Base-by-base conservation (phyloP, 2,329 filamentous ascomycete species). In the Parastagonospora nodorum region DNA sequence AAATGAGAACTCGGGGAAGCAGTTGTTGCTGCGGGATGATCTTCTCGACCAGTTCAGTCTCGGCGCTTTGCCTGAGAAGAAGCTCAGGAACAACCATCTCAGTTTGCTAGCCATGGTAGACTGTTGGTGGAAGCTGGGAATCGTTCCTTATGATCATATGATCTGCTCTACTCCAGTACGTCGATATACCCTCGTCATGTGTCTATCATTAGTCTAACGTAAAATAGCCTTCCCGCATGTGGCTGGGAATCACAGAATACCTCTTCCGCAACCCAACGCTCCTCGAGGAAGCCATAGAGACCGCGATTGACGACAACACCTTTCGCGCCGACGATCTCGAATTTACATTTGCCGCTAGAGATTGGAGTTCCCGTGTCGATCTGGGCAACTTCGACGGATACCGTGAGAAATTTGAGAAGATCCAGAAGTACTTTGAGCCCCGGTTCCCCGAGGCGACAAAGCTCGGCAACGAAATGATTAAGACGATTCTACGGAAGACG, bases 141-240 rank as follows among this genome's bases (percentile, higher is more conserved):
- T 97, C 65, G 89, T 95, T 41, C 94, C 94, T 0, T 99, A 99
- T 74, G 93, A 99, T 75, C 95, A 99, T 79, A 99, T 99, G 92
- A 95, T 99, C 62, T 99, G 94, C 78, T 96, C 92, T 46, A 99
- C 94, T 33, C 94, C 94, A 42, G 84, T 87, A 68, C 71, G 82
- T 28, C 28, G 28, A 35, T 31, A 12, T 12, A 8, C 28, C 30
- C 14, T 15, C n/a, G n/a, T 16, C 36, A 5, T 14, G 3, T 16
- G 10, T 11, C 16, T 31, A 33, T 27, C 35, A 37, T 19, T 29
- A 32, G 10, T 12, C 24, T 10, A 42, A 30, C 32, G 11, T 16
- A 29, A 48, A 32, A 53, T 36, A 87, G 78, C 84, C 97, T 40
- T 99, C 99, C 80, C 89, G 94, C 43, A 85, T 99, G 58, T 97